These are phyloP conservation scores for Zychaea mexicana DNA, from an alignment of 371 early-diverging fungal genomes.

Conservation along the genomic window DNA sequence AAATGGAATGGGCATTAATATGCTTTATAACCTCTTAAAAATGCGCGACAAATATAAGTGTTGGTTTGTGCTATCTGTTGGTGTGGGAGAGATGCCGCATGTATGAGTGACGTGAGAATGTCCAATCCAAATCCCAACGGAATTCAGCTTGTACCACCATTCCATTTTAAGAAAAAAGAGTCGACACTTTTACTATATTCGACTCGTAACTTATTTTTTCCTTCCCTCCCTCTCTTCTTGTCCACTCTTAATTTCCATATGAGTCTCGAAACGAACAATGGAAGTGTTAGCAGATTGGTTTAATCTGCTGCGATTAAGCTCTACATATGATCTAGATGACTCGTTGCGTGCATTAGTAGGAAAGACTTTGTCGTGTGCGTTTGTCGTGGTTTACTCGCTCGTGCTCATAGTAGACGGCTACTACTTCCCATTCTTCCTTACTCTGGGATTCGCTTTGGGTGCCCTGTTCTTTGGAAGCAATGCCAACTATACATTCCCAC, in stretches of 20 bases:
- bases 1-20: too few species aligned
- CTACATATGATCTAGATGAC: constrained; percentile 1
- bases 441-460: constrained; percentile 29
- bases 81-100: too few species aligned
- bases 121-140: neutral
- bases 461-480: constrained; percentile 19
- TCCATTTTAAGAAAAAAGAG: too few species aligned
- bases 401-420: constrained; percentile 34
- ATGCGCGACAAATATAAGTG: too few species aligned
- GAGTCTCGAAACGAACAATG: constrained; percentile 5
- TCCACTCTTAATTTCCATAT: neutral
- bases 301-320: constrained; percentile 1
- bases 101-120: neutral
- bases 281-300: constrained; percentile 10
- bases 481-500: neutral
- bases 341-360: neutral
- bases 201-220: too few species aligned
- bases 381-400: constrained; percentile 19
- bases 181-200: too few species aligned
- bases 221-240: neutral
- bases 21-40: too few species aligned
- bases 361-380: neutral
- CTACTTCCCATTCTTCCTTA: constrained; percentile 26
- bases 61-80: neutral
- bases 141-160: too few species aligned